A percentile compares a stretch with the other conserved stretches of the same genome.
Evolutionary conservation across 345 rosid species (phyloP).

Genomic region (Rhodamnia rubescens): DNA sequence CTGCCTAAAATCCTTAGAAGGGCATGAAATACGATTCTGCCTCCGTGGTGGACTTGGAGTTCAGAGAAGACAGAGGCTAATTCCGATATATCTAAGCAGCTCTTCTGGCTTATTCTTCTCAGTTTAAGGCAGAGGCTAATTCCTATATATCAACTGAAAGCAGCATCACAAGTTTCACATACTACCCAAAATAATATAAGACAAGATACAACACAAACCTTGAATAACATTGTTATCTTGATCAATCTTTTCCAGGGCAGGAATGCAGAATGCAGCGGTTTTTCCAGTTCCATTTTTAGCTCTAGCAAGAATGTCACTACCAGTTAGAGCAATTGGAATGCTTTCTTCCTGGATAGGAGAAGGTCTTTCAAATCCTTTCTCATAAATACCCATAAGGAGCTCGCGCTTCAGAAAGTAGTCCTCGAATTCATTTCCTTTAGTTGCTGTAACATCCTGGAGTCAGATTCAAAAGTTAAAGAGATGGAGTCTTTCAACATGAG

Average conservation of each 20-base stretch:
- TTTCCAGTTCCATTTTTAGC: constrained; percentile 99
- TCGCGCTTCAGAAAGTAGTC: constrained; percentile 96
- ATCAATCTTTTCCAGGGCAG: constrained; percentile 95
- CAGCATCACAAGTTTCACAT: background rate
- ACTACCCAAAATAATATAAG: background rate
- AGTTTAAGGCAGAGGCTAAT: background rate
- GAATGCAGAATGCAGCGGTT: constrained; percentile 97
- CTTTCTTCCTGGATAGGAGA: constrained; percentile 99
- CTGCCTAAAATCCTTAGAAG: background rate
- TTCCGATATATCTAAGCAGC: background rate
- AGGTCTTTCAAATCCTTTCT: constrained; percentile 98
- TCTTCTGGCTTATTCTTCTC: background rate
- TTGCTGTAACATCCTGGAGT: constrained; percentile 93
- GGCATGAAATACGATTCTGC: background rate
- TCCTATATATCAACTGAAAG: background rate
- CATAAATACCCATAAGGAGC: constrained; percentile 93
- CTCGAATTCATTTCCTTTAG: constrained; percentile 98
- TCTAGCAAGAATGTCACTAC: constrained; percentile 99
- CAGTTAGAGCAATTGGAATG: constrained; percentile 98
- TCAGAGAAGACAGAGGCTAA: background rate
- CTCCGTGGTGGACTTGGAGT: background rate
- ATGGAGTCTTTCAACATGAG: background rate
- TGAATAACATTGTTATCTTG: constrained; percentile 89
- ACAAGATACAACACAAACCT: constrained; percentile 23
- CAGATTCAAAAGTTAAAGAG: background rate